Evolutionary conservation across 176 grass and related monocot species (phyloP), one percentile per base, ranked within the genome.

Genomic region (Hyparrhenia diplandra): DNA sequence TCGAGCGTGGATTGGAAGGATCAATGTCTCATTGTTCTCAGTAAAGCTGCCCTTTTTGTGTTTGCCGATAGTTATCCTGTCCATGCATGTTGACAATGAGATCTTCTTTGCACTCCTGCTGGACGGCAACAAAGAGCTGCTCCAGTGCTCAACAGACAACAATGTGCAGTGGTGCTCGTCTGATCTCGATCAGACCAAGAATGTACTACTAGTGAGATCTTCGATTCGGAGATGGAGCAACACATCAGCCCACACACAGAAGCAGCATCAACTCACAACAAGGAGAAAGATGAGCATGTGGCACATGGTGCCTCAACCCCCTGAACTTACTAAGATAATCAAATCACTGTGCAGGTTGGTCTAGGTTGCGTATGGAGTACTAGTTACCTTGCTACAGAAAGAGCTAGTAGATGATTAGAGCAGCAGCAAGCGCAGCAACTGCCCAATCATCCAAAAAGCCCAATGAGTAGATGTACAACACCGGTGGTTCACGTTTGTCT

Each of bases 371-470:
- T 29, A 47, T 73, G 41, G 41, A 43, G 57, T 36, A 39, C 43
- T 10, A 10, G 11, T 39, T 36, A 40, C 60, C 43, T 23, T 45
- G 32, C 24, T 67, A 67, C 42, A 31, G 29, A 83, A 83, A 83
- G n/a, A n/a, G 11, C 17, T 83, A 55, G 57, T 83, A 55, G 57
- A 12, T 25, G 71, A 58, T 83, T 25, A 67, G 11, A n/a, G n/a
- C n/a, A n/a, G n/a, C 71, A 52, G 30, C 29, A 39, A 6, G 60
- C 81, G n/a, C n/a, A 83, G 45, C 81, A 67, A 57, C 61, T 42
- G 52, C 34, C 25, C 34, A 83, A 67, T 57, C 61, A 75, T 67
- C 60, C 34, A 49, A 83, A n/a, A 54, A 75, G 40, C 13, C 68
- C n/a, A 24, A 54, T 13, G 72, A 74, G 72, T 54, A 52, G 16